phyloP scores from a whole-genome alignment of 768 basidiomycete species.

The Lentinus tigrinus region DNA sequence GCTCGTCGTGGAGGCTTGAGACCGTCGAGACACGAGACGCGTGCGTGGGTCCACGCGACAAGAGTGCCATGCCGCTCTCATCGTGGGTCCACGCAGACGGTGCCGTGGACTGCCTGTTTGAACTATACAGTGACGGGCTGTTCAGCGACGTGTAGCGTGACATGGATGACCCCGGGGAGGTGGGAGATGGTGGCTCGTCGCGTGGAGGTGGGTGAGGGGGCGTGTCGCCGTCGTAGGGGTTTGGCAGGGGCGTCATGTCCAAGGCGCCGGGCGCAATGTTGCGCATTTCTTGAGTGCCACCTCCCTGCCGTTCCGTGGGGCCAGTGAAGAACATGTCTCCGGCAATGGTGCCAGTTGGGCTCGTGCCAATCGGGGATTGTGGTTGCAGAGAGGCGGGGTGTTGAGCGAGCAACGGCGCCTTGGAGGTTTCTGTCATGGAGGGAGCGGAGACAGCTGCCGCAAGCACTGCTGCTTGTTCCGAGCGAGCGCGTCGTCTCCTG shows the following conservation, averaged over 20 bases:
- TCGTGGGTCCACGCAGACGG: constrained; percentile 17
- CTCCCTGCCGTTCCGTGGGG: neutral
- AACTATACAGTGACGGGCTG: neutral
- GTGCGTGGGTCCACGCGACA: constrained; percentile 15
- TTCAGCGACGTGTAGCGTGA: neutral
- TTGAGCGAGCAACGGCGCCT: neutral
- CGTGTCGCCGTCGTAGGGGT: constrained; percentile 14
- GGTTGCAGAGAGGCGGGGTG: neutral
- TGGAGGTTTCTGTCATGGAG: constrained; percentile 1
- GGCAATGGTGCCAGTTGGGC: neutral
- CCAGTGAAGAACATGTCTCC: neutral
- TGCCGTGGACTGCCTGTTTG: constrained; percentile 1
- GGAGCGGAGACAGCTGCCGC: neutral
- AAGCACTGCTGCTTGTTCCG: neutral
- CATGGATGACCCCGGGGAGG: neutral
- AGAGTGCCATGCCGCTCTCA: constrained; percentile 8
- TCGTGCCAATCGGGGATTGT: neutral
- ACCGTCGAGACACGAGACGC: constrained; percentile 9
- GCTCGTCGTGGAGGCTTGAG: constrained; percentile 17
- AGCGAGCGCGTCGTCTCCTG: neutral
- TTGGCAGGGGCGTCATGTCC: constrained; percentile 1
- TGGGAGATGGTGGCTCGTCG: neutral
- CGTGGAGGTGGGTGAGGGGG: constrained; percentile 10
- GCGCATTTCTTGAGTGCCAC: neutral
- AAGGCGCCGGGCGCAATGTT: neutral